Base-by-base conservation (phyloP, 139 green algal species). In the Tetradesmus lagerheimii region DNA sequence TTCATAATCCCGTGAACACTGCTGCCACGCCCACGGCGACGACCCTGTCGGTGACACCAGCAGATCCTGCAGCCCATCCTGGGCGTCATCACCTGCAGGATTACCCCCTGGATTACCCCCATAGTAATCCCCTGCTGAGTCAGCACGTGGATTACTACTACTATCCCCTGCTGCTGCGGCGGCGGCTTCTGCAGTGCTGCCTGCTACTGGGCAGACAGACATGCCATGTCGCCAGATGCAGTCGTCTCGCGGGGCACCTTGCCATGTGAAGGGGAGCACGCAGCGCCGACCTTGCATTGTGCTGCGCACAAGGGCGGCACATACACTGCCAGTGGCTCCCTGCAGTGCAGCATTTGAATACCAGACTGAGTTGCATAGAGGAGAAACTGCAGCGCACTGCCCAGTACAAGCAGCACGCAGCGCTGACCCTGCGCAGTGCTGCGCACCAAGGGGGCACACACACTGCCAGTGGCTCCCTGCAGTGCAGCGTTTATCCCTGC, bases 141-240 rank as follows among this genome's bases (percentile, higher is more conserved):
- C 47, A 62, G 47, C 47, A 62, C 8, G 47, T 14, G 1, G 47
- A 62, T 62, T 62, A 62, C 47, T 18, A 3, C 3, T 12, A 18
- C 34, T 38, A n/a, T 74, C n/a, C 20, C n/a, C 29, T 39, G 67
- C 67, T 86, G 45, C 15, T 43, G 31, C 80, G 47, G 80, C 45
- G 31, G 45, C 64, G 25, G 35, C 57, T 31, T 43, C 47, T 43
- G 29, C 15, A 20, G 57, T 67, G 57, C 18, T 67, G 57, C 57
- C 57, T 67, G 57, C 57, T 67, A 74, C 47, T 75, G 80, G 80
- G n/a, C 80, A 86, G 14, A 75, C 37, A 15, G 64, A n/a, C 80
- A 86, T 86, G 23, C 80, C 80, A 16, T 86, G 35, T 11, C 64
- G 45, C 80, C 80, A 86, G 31, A 86, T 50, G 47, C 80, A 86